These are phyloP conservation scores for Penicillium alfredii DNA, from an alignment of 495 filamentous ascomycete genomes.

Conservation along the genomic window DNA sequence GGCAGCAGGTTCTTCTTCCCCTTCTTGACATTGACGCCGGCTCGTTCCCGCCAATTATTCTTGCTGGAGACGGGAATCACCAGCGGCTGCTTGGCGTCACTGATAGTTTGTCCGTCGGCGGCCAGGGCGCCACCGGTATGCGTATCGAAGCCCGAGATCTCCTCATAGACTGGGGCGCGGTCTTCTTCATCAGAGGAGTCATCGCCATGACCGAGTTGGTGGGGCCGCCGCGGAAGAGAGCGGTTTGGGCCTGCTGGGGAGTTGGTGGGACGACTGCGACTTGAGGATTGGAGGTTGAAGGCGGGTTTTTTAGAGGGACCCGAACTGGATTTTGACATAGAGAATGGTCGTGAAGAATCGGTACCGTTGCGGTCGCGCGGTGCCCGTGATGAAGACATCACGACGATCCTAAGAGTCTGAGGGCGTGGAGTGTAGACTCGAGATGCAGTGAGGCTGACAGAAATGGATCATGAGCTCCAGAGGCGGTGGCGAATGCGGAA, in stretches of 20 bases:
- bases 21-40: slow-evolving; percentile 45
- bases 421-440: no score
- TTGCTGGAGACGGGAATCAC: slow-evolving; percentile 63
- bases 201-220: slow-evolving; percentile 29
- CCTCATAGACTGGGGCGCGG: slow-evolving; percentile 36
- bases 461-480: no score
- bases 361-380: slow-evolving; percentile 5
- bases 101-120: slow-evolving; percentile 25
- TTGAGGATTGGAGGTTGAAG: slow-evolving; percentile 30
- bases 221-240: slow-evolving; percentile 33
- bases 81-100: slow-evolving; percentile 41
- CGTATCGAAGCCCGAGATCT: slow-evolving; percentile 56
- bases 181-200: slow-evolving; percentile 49
- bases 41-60: slow-evolving; percentile 63
- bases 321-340: slow-evolving; percentile 23
- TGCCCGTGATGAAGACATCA: slow-evolving; percentile 18
- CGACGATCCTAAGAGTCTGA: no score
- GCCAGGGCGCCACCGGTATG: slow-evolving; percentile 50
- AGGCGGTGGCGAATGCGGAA: slow-evolving; percentile 21
- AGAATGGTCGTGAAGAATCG: slow-evolving; percentile 25
- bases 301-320: slow-evolving; percentile 23
- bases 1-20: slow-evolving; percentile 48
- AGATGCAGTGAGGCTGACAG: no score
- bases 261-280: slow-evolving; percentile 14
- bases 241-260: slow-evolving; percentile 11